phyloP scores from a whole-genome alignment of 352 stramenopile species.

The Globisporangium parvum region DNA sequence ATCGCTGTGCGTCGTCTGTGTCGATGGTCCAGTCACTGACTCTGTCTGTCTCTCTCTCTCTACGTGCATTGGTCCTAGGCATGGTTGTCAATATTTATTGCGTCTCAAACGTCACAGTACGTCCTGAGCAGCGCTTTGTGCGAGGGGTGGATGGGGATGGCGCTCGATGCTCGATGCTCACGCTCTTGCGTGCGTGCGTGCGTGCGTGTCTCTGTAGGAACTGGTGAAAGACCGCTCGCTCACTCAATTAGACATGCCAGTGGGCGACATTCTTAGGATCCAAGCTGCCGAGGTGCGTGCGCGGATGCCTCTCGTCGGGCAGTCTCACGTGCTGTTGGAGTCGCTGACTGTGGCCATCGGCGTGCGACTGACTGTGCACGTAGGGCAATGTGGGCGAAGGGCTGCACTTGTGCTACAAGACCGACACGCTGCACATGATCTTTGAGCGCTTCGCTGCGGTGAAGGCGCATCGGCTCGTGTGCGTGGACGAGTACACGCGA shows the following conservation, averaged over 20 bases:
- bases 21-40: background rate
- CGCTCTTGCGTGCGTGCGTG: background rate
- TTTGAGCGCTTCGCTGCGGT: conserved; percentile 84
- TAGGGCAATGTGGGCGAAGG: conserved; percentile 77
- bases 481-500: conserved; percentile 77
- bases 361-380: too few species aligned
- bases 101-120: conserved; percentile 85
- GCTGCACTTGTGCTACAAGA: conserved; percentile 84
- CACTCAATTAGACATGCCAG: conserved; percentile 86
- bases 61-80: conserved; percentile 31
- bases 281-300: conserved; percentile 70
- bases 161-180: background rate
- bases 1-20: background rate
- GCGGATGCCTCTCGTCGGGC: background rate
- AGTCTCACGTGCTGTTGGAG: too few species aligned
- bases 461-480: conserved; percentile 84
- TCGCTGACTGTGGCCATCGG: too few species aligned
- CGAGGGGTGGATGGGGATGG: too few species aligned
- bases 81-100: conserved; percentile 91
- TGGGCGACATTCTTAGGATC: conserved; percentile 82
- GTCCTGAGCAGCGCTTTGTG: too few species aligned
- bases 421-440: conserved; percentile 87
- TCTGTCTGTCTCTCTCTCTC: conserved; percentile 5
- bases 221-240: conserved; percentile 85
- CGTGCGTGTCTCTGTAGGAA: conserved; percentile 27